Evolutionary conservation across 768 basidiomycete genomes (phyloP), one percentile per base, ranked within the genome.

Genomic region (Tulasnella sp.): DNA sequence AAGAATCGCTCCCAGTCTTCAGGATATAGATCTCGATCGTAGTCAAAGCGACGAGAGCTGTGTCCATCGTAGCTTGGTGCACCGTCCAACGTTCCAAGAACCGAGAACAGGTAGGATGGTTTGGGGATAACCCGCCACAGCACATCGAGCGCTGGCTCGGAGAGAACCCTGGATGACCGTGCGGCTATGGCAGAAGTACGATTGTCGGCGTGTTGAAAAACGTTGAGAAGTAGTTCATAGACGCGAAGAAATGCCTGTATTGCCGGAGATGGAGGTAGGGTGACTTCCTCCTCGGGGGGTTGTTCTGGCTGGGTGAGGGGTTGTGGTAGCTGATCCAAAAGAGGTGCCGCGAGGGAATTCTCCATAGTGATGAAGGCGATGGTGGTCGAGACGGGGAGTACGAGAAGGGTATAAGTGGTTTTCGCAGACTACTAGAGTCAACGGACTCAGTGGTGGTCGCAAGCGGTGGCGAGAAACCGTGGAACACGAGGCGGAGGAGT

Each of bases 31-130:
- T 53, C 51, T 21, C 51, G 32, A 21, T 53, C 51, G 51, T 39
- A 53, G 51, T 53, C 51, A 25, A 53, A 53, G 15, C 51, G 34
- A 8, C 51, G 34, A 23, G 32, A 53, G 8, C 25, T 36, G 36
- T 53, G 51, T 15, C 51, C 51, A n/a, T 53, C 51, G 23, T 53
- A 53, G 37, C 51, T 53, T 3, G 51, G 36, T 6, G 51, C 51
- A 39, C 51, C 51, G 19, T 53, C 51, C 23, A 53, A 29, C 15
- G 51, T 32, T 27, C 35, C 37, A 21, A 53, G 51, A 1, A 53
- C 4, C 11, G 51, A 53, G 51, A 53, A 53, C 17, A 53, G 51
- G 51, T 36, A 53, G 37, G 51, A 53, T 39, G 51, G 36, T 25
- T 39, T 32, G 19, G 51, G 51, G 11, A 53, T 23, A 2, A 53